Evolutionary conservation across 768 basidiomycete species (phyloP), one percentile per base, ranked within the genome.

Genomic region (Phaffia australis): DNA sequence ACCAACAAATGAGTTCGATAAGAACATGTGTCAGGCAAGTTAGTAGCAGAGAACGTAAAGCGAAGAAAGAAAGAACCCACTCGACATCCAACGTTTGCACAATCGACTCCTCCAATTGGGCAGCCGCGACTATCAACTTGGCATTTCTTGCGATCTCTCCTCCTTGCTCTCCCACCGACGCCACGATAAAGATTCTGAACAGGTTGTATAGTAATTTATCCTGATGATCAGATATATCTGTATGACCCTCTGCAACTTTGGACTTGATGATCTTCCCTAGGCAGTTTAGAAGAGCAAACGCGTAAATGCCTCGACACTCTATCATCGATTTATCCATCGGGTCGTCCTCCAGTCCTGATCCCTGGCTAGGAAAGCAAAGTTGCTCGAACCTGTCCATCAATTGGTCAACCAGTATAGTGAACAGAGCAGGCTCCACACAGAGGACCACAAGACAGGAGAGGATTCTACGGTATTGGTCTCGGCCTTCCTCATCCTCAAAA

Each of bases 381-480:
- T 70, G 56, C 58, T 89, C 87, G 35, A 98, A 79, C 75, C 89
- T 89, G 3, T 86, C 82, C 2, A 80, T 82, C 27, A 95, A 78
- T 21, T 88, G 84, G 56, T 89, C 81, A 61, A 89, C 83, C 30
- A 98, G 81, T 5, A 80, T 84, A 73, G 89, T 89, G 75, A 94
- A 97, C n/a, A 98, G 81, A 18, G 83, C 79, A 0, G 85, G 81
- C 50, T 85, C 84, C 11, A 82, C 72, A 74, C 89, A 95, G 16
- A 99, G 80, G 18, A 79, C 81, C 61, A 83, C 82, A 55, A 98
- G 81, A 18, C 85, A 81, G 15, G 80, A 79, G 63, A 98, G 81
- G 49, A 82, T 81, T 48, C 82, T 82, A 80, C 87, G 86, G 71
- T 82, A 86, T 61, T 81, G 81, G 21, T 80, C 78, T n/a, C 88